Percentiles rank a stretch among this genome's conserved stretches.
Evolutionary conservation across 2,329 filamentous ascomycete genomes (phyloP).

Genomic region (Fusarium redolens): DNA sequence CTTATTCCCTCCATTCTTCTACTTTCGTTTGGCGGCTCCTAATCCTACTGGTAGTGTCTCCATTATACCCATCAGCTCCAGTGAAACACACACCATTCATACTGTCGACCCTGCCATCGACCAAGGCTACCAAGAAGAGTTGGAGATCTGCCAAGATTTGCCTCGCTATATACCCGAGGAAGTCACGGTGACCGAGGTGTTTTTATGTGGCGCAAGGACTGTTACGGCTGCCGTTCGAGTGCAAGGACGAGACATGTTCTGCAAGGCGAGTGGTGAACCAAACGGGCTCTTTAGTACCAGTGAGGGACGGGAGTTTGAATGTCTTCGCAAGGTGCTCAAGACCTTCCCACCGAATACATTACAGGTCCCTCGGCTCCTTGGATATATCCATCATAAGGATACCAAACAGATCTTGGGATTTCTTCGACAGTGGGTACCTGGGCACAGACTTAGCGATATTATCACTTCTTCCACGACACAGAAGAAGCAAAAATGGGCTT

Average conservation of each 20-base stretch:
- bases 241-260: neutral
- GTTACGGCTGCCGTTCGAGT: neutral
- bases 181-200: rapidly evolving
- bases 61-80: rapidly evolving
- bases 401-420: neutral
- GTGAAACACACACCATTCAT: neutral
- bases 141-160: neutral
- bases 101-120: neutral
- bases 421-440: neutral
- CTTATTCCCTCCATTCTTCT: neutral
- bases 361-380: neutral
- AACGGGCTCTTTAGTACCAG: rapidly evolving
- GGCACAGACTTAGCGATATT: neutral
- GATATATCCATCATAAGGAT: neutral
- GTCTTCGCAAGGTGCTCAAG: neutral
- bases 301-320: neutral
- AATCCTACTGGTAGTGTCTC: rapidly evolving
- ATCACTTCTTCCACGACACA: rapidly evolving
- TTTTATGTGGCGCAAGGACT: rapidly evolving
- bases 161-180: neutral
- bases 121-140: rapidly evolving
- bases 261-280: neutral
- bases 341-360: neutral
- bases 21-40: neutral
- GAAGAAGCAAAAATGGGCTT: neutral